Evolutionary conservation across 2,329 filamentous ascomycete species (phyloP).

Genomic region (Fusarium sp.): DNA sequence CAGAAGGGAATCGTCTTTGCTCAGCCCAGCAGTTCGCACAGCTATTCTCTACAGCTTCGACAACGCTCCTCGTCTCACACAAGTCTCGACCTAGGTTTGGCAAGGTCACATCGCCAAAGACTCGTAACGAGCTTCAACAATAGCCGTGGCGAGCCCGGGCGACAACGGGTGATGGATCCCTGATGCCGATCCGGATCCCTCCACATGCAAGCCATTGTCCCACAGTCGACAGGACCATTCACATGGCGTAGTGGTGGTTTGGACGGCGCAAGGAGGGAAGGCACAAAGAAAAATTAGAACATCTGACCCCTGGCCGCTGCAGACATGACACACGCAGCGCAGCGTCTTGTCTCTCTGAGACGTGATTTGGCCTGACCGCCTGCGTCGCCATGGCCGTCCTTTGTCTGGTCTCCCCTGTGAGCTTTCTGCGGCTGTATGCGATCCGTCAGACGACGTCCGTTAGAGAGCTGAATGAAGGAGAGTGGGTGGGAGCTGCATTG

Average conservation of each 20-base stretch:
- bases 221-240: conserved; percentile 16
- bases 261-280: conserved; percentile 16
- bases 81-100: background rate
- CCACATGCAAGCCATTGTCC: conserved; percentile 21
- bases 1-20: background rate
- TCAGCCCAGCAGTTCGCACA: background rate
- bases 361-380: conserved; percentile 12
- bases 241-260: conserved; percentile 29
- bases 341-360: conserved; percentile 18
- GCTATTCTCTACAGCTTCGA: background rate
- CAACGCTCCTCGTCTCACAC: background rate
- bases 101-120: background rate
- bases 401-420: background rate
- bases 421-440: background rate
- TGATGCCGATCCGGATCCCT: conserved; percentile 28
- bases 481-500: background rate
- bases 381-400: background rate
- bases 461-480: conserved; percentile 4
- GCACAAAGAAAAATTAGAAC: conserved; percentile 13
- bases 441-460: background rate
- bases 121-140: background rate
- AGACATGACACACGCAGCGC: conserved; percentile 11
- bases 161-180: conserved; percentile 20
- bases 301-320: conserved; percentile 19
- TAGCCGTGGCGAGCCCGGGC: background rate